phyloP scores from a whole-genome alignment of 2,329 filamentous ascomycete species.

The Cladobotryum protrusum region DNA sequence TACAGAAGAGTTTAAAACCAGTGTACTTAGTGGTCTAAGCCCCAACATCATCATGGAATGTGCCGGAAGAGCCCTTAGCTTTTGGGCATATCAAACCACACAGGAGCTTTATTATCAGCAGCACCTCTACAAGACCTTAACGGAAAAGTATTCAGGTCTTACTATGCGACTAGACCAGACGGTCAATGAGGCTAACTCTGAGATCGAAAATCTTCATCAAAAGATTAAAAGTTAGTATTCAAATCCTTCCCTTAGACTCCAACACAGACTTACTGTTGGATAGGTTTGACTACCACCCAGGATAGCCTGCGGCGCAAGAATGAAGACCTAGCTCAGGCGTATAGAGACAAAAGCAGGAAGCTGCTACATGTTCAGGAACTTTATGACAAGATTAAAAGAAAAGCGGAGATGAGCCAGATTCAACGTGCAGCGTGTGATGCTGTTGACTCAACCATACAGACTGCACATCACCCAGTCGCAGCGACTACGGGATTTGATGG shows the following conservation, averaged over 20 bases:
- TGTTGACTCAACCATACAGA: constrained; percentile 24
- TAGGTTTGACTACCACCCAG: constrained; percentile 55
- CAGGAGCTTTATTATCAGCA: constrained; percentile 82
- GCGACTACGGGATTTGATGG: constrained; percentile 5
- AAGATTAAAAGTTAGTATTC: constrained; percentile 52
- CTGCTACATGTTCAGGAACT: constrained; percentile 62
- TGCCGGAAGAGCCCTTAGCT: constrained; percentile 68
- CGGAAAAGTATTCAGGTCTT: constrained; percentile 62
- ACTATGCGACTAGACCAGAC: constrained; percentile 65
- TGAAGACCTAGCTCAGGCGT: constrained; percentile 60
- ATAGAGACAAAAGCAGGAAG: constrained; percentile 64
- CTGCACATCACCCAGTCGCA: constrained; percentile 9
- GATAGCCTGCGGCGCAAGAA: constrained; percentile 63
- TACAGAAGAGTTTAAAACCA: constrained; percentile 85
- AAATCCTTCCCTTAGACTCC: background rate
- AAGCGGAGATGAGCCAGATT: constrained; percentile 48
- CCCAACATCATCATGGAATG: constrained; percentile 83
- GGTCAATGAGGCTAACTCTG: constrained; percentile 66
- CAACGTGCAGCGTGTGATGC: constrained; percentile 47
- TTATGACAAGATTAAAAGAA: constrained; percentile 54
- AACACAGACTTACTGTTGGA: constrained; percentile 12
- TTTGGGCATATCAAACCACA: constrained; percentile 81
- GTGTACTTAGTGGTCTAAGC: constrained; percentile 73
- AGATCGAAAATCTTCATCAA: constrained; percentile 61
- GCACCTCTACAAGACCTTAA: constrained; percentile 62